Evolutionary conservation across 1,284 basidiomycete genomes (phyloP).

Genomic region (Boletellus deceptivus): DNA sequence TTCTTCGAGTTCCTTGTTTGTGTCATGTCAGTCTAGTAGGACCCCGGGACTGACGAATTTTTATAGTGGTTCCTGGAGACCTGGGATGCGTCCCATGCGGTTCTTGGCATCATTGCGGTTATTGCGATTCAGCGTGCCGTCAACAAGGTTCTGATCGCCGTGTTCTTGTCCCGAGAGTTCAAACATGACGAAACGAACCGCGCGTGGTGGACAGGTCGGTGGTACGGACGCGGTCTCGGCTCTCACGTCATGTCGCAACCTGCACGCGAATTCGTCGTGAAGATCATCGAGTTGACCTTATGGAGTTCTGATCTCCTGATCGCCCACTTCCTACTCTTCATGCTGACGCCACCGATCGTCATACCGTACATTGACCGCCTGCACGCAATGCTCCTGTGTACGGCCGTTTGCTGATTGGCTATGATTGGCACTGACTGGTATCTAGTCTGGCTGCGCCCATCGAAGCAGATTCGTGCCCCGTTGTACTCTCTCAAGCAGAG

Average conservation of each 20-base stretch:
- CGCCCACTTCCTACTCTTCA: conserved; percentile 67
- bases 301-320: conserved; percentile 77
- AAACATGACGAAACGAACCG: conserved; percentile 97
- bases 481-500: conserved; percentile 89
- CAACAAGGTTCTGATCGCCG: conserved; percentile 88
- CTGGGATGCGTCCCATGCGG: conserved; percentile 91
- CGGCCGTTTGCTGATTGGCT: conserved; percentile 32
- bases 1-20: conserved; percentile 94
- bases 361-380: conserved; percentile 75
- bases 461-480: conserved; percentile 91
- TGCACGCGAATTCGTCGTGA: conserved; percentile 85
- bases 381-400: conserved; percentile 74
- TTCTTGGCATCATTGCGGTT: conserved; percentile 83
- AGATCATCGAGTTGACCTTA: conserved; percentile 79
- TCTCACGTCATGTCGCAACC: conserved; percentile 86
- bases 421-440: conserved; percentile 14
- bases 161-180: conserved; percentile 93
- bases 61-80: conserved; percentile 89
- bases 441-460: conserved; percentile 80
- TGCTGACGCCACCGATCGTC: conserved; percentile 71
- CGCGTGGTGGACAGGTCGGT: conserved; percentile 97
- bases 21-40: conserved; percentile 20
- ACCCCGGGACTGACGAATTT: conserved; percentile 10
- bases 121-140: conserved; percentile 87
- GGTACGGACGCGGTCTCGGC: conserved; percentile 92